These are phyloP conservation scores for Starmerella roubikii DNA, from an alignment of 805 yeast genomes.

Conservation along the genomic window DNA sequence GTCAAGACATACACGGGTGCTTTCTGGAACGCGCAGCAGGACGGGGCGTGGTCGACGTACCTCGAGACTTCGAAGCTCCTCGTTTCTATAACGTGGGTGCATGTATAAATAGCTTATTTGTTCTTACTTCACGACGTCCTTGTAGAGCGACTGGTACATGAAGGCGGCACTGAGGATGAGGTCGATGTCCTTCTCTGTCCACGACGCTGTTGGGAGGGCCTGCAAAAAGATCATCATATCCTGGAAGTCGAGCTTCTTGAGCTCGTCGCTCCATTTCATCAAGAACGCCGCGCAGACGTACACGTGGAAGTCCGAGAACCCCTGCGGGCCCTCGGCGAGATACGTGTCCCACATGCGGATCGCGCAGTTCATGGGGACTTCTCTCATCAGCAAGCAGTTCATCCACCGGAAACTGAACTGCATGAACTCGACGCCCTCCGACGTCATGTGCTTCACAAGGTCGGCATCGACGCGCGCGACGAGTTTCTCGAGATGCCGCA, in stretches of 20 bases:
- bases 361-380: constrained; percentile 59
- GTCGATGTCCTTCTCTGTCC: constrained; percentile 87
- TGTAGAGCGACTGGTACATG: constrained; percentile 89
- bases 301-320: constrained; percentile 84
- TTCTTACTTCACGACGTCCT: constrained; percentile 62
- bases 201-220: constrained; percentile 69
- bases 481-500: constrained; percentile 53
- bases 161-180: constrained; percentile 87
- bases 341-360: constrained; percentile 98
- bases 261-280: constrained; percentile 67
- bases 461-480: constrained; percentile 68
- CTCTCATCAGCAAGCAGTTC: constrained; percentile 95
- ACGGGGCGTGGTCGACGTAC: constrained; percentile 18
- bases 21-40: constrained; percentile 21
- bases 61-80: constrained; percentile 7
- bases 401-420: constrained; percentile 97
- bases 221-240: constrained; percentile 85
- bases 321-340: constrained; percentile 40
- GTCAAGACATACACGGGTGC: constrained; percentile 17
- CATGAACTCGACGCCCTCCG: constrained; percentile 81
- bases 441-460: constrained; percentile 57
- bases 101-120: constrained; percentile 1
- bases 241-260: constrained; percentile 82
- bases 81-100: constrained; percentile 17
- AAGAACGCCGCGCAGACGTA: constrained; percentile 96